Base-by-base conservation (phyloP, 2,329 filamentous ascomycete genomes). In the Xylaria sp. region DNA sequence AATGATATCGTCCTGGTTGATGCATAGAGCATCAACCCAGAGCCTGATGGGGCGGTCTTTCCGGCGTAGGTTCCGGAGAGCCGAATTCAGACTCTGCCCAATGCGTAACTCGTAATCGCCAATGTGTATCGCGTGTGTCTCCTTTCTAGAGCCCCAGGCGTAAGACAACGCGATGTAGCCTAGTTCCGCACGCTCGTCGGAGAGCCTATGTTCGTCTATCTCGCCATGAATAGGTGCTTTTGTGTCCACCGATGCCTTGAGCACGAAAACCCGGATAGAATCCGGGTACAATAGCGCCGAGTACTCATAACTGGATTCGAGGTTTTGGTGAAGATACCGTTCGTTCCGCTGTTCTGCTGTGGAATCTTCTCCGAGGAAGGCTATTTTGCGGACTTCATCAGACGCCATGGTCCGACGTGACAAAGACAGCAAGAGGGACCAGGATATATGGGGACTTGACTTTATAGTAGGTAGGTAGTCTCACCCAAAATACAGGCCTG, bases 91-190 rank as follows among this genome's bases (percentile, higher is more conserved):
- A n/a, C 51, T 60, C 5, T n/a, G 1, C 0, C 45, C 44, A 4
- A 56, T 56, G 54, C 29, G 2, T 27, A 53, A 22, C 10, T 5
- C 10, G 5, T n/a, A 2, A 1, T 7, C 29, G 15, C n/a, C 31
- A 36, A 53, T 22, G 50, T 22, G 7, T 53, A 53, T 53, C 31
- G 1, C 2, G 9, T 53, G 50, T 15, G 29, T 22, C 22, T 2
- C 17, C 9, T 36, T 36, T 22, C 1, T 2, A 22, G 36, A 3
- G 10, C 50, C 50, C 50, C 50, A 53, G 31, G 22, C 50, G n/a
- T 53, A 53, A 20, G 50, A 60, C 29, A 60, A 25, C 15, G 57
- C 33, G 2, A 13, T 60, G 20, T 60, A 60, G 13, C 45, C 57
- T 36, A 20, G 44, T n/a, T 39, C 3, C 20, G 11, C 22, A 22